These are phyloP conservation scores for Xylaria sp. DNA, from an alignment of 2,329 filamentous ascomycete genomes.

Conservation along the genomic window DNA sequence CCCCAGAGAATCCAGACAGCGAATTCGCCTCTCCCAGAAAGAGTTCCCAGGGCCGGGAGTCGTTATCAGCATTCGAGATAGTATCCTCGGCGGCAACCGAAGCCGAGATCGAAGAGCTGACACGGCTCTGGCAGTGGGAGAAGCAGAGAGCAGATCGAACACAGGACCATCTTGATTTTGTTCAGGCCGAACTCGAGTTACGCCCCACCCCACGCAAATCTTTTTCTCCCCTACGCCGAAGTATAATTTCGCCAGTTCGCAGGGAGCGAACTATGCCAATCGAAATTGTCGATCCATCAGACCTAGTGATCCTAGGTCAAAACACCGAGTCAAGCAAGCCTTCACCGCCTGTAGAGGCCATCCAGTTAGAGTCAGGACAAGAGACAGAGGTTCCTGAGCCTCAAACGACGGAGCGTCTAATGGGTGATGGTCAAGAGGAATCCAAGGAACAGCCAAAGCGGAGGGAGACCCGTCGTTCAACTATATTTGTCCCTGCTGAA, in stretches of 20 bases:
- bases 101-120: conserved; percentile 68
- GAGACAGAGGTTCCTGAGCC: conserved; percentile 34
- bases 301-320: conserved; percentile 56
- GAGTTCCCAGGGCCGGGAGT: conserved; percentile 52
- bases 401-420: conserved; percentile 45
- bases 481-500: conserved; percentile 69
- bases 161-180: conserved; percentile 77
- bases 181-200: conserved; percentile 78
- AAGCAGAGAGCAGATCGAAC: conserved; percentile 73
- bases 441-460: conserved; percentile 42
- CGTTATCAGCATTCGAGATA: conserved; percentile 61
- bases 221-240: conserved; percentile 44
- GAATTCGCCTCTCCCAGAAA: conserved; percentile 72
- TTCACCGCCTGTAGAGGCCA: conserved; percentile 47
- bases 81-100: conserved; percentile 65
- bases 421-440: conserved; percentile 38
- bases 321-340: conserved; percentile 36
- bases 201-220: conserved; percentile 69
- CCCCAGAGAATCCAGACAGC: conserved; percentile 63
- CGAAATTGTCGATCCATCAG: conserved; percentile 55
- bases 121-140: conserved; percentile 64
- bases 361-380: conserved; percentile 38
- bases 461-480: conserved; percentile 58
- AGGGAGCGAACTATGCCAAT: conserved; percentile 51
- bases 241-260: conserved; percentile 46